Base-by-base conservation (phyloP, 352 stramenopile genomes). In the Phytopythium mirpurense region DNA sequence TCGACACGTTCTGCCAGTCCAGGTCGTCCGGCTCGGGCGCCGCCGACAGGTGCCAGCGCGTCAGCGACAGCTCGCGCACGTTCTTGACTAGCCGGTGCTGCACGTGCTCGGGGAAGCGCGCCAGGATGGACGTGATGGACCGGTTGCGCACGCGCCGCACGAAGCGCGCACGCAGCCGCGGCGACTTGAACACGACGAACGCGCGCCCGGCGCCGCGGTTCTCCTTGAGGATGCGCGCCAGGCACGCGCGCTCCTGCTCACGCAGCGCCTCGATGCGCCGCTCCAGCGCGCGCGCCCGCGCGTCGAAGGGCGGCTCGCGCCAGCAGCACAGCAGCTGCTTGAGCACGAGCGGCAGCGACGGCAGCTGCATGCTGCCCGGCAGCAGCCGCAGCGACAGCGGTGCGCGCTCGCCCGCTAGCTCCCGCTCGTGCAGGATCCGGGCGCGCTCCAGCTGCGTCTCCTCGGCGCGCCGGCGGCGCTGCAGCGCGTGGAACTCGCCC, bases 1-100 rank as follows among this genome's bases (percentile, higher is more conserved):
- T 89, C 47, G 78, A 89, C 19, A 94, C 80, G 57, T 77, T 91
- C 53, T 91, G 67, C 83, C 83, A 94, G 67, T 94, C 83, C 42
- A 94, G 74, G 46, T 94, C 83, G 45, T 94, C 83, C 0, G 83
- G 83, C 40, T 94, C 83, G 0, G 83, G 83, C 31, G 83, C 81
- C 10, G 79, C 68, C 42, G 73, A 79, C 27, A 94, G 57, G 45
- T 90, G 78, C 83, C 83, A 94, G 2, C 76, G 68, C 48, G 81
- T 92, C 40, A 94, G 67, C 8, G 73, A 73, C 23, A 94, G 53
- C 51, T 94, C 83, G 29, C 81, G 78, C n/a, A 92, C 78, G 38
- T 90, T 86, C 27, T 69, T 74, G 61, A 90, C 77, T 7, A 90
- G 62, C 11, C 63, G 63, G 26, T 76, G 77, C 47, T 88, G 65